These are phyloP conservation scores for Cucumis melo DNA, from an alignment of 306 rosid genomes.

Conservation along the genomic window DNA sequence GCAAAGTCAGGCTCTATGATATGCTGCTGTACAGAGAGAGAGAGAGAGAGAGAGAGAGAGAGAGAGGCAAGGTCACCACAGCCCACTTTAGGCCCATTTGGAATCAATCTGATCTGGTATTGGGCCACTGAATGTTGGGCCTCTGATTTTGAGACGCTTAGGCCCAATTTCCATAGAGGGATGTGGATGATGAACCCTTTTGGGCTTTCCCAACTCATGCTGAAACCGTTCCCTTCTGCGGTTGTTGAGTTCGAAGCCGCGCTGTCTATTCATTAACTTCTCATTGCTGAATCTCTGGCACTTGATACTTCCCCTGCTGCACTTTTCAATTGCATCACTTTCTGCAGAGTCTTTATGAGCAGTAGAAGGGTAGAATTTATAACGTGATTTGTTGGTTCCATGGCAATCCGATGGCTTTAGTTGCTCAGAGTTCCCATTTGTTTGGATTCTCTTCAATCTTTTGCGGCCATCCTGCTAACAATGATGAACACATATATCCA, in stretches of 20 bases:
- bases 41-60: not conserved
- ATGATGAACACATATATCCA: not conserved
- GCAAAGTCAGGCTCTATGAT: conserved; percentile 53
- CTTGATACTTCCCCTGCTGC: conserved; percentile 36
- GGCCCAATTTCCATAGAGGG: conserved; percentile 37
- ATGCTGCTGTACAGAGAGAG: conserved; percentile 11
- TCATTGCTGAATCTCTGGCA: conserved; percentile 42
- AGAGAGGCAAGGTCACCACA: not conserved
- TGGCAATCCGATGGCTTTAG: conserved; percentile 15
- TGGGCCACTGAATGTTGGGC: conserved; percentile 45
- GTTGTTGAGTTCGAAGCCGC: conserved; percentile 14
- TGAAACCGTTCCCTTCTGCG: conserved; percentile 44
- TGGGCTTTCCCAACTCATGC: conserved; percentile 19
- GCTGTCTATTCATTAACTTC: conserved; percentile 27
- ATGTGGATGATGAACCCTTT: conserved; percentile 25
- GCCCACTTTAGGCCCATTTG: conserved; percentile 10
- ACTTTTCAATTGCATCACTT: conserved; percentile 26
- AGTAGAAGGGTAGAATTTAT: conserved; percentile 19
- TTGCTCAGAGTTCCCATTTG: conserved; percentile 31
- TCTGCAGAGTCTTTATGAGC: conserved; percentile 19
- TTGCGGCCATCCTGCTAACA: conserved; percentile 42
- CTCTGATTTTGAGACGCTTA: conserved; percentile 71
- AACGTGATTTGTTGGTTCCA: conserved; percentile 39
- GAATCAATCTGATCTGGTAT: conserved; percentile 35
- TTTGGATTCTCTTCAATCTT: conserved; percentile 58